Percentiles rank a stretch among this genome's conserved stretches.
Conservation (phyloP, 2,329 filamentous ascomycete species). For the Aspergillus novofumigatus region DNA sequence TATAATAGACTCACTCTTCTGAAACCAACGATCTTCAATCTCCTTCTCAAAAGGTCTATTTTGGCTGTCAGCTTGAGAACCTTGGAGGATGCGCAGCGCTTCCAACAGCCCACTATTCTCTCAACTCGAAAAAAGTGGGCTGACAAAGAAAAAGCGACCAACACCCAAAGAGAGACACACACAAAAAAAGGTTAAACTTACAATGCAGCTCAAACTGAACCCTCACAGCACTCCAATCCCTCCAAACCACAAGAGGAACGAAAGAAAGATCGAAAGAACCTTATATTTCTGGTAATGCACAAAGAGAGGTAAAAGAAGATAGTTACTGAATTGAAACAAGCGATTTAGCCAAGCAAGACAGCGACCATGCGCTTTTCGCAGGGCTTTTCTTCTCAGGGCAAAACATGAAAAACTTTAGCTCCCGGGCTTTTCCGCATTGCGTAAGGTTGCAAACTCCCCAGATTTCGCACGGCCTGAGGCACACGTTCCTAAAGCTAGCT, state of each 20-base stretch:
- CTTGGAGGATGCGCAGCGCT: constrained; percentile 25
- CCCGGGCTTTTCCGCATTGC: constrained; percentile 38
- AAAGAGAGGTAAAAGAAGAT: constrained; percentile 9
- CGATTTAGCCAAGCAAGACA: constrained; percentile 12
- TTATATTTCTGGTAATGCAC: not conserved
- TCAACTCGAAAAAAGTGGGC: constrained; percentile 21
- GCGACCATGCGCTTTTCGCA: not conserved
- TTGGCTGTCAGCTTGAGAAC: constrained; percentile 24
- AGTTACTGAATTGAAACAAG: constrained; percentile 11
- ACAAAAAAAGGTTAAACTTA: constrained; percentile 11
- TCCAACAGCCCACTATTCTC: constrained; percentile 26
- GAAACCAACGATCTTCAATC: constrained; percentile 20
- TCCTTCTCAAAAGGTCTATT: constrained; percentile 20
- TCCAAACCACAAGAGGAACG: constrained; percentile 16
- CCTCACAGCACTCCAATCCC: constrained; percentile 23
- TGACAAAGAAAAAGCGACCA: constrained; percentile 18
- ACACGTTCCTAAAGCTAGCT: constrained; percentile 8
- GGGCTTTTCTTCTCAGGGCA: constrained; percentile 11
- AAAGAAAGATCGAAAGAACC: constrained; percentile 5
- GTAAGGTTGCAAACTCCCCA: constrained; percentile 27
- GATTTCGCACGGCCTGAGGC: constrained; percentile 15
- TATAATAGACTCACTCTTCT: constrained; percentile 27
- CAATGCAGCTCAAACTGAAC: constrained; percentile 13
- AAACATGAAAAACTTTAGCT: constrained; percentile 32
- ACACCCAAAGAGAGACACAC: constrained; percentile 9